A percentile compares a stretch with the other conserved stretches of the same genome.
Evolutionary conservation across 2,329 filamentous ascomycete genomes (phyloP).

Genomic region (Pseudogymnoascus sp.): DNA sequence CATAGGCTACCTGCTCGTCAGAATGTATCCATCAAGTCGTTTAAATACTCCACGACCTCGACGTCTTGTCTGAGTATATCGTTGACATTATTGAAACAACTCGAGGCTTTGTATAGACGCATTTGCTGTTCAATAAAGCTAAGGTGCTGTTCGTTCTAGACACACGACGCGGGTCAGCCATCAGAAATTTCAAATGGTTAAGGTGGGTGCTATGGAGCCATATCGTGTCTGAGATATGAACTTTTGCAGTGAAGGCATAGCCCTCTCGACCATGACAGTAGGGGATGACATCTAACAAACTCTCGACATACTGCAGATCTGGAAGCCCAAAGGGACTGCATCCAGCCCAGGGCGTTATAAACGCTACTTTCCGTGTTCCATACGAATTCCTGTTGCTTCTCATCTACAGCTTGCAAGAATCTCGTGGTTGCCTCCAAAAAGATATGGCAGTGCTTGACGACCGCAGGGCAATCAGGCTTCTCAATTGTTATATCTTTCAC

Average conservation of each 20-base stretch:
- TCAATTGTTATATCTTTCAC: background rate
- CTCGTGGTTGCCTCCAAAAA: conserved; percentile 23
- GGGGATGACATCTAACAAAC: background rate
- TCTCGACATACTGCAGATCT: conserved; percentile 22
- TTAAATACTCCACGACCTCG: conserved; percentile 30
- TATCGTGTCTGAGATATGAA: background rate
- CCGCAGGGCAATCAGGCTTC: conserved; percentile 14
- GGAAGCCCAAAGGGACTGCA: conserved; percentile 29
- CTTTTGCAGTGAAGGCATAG: background rate
- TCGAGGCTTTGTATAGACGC: conserved; percentile 19
- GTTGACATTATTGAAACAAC: conserved; percentile 25
- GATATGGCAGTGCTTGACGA: conserved; percentile 22
- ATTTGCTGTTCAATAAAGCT: conserved; percentile 30
- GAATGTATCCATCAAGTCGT: conserved; percentile 28
- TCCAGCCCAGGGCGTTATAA: conserved; percentile 21
- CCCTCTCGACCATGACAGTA: background rate
- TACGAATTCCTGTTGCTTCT: conserved; percentile 20
- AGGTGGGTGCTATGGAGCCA: background rate
- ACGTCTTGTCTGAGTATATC: conserved; percentile 28
- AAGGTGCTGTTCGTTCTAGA: conserved; percentile 26
- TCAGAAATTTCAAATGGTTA: background rate
- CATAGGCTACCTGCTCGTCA: background rate
- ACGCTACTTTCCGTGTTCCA: conserved; percentile 21
- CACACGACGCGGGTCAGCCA: background rate
- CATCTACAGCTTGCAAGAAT: conserved; percentile 25